Conservation (phyloP, 2,329 filamentous ascomycete genomes). For the Raffaelea ambrosiae region DNA sequence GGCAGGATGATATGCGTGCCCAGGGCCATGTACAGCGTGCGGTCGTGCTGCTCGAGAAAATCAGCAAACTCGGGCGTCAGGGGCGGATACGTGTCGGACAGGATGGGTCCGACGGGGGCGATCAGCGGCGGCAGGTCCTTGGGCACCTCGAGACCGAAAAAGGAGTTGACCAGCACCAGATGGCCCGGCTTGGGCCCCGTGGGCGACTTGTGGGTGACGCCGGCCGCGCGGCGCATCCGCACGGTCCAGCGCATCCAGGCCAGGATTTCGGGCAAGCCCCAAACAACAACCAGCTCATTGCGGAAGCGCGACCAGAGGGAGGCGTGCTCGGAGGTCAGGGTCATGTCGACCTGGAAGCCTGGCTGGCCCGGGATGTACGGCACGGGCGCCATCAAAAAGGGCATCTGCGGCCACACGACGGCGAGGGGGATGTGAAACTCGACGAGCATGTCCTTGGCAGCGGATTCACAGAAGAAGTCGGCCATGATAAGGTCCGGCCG, state of each 20-base stretch:
- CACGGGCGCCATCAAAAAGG: not conserved
- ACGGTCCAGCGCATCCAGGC: not conserved
- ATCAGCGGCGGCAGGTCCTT: not conserved
- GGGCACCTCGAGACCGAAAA: slow-evolving; percentile 1
- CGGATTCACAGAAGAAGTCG: not conserved
- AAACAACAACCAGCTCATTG: not conserved
- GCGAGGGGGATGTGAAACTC: not conserved
- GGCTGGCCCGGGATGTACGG: slow-evolving; percentile 1
- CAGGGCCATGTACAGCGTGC: slow-evolving; percentile 1
- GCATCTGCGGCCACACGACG: slow-evolving; percentile 1
- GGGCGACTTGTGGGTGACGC: not conserved
- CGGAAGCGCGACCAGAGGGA: not conserved
- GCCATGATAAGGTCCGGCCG: not conserved
- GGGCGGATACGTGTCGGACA: not conserved
- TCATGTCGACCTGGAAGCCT: slow-evolving; percentile 1
- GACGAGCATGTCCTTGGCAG: slow-evolving; percentile 2
- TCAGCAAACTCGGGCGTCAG: not conserved
- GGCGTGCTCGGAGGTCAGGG: slow-evolving; percentile 1
- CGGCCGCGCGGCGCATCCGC: not conserved
- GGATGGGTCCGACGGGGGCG: not conserved
- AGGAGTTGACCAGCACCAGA: slow-evolving; percentile 1
- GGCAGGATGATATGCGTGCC: not conserved
- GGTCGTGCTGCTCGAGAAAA: not conserved
- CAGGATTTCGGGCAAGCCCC: not conserved
- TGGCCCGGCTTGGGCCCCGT: not conserved